Evolutionary conservation across 140 eudicot species (phyloP), one percentile per base, ranked within the genome.

Genomic region (Stevia rebaudiana): DNA sequence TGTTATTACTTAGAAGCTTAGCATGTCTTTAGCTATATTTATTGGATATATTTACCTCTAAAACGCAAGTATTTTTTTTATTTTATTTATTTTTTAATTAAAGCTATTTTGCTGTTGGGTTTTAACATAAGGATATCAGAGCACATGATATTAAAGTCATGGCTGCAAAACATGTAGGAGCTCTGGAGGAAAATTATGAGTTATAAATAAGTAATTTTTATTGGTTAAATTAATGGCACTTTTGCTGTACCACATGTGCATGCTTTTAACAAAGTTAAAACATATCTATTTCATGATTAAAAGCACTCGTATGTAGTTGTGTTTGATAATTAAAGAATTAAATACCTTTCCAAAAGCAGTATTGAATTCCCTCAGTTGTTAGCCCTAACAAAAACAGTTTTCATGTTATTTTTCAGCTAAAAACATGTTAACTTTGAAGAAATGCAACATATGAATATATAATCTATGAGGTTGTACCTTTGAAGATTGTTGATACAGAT

Each of bases 341-440:
- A 65, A 40, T 86, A 87, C 94, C 97, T 90, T 74, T 90, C 97
- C 97, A 90, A 77, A 90, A 90, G 82, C 94, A 87, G 63, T 70
- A 64, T 42, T 90, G 97, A 80, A 90, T 86, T 31, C 63, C 81
- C 61, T 80, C 84, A 8, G 90, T 87, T 42, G 85, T 71, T 77
- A 90, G 71, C 46, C 97, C 97, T 90, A 74, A 21, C 56, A 71
- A 67, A 33, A 75, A 74, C 31, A 66, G 23, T 12, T 11, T 31
- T 68, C 30, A 39, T 58, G 56, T 70, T 33, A 57, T 59, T 9
- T 47, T 74, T 54, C 12, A 8, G 61, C 61, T 33, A 31, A 43
- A 49, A 41, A 18, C 16, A 21, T 52, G 49, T 33, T 11, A 22
- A 25, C 24, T 61, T 35, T 40, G 41, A 66, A 31, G 17, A 36